These are phyloP conservation scores for Zarea fungicola DNA, from an alignment of 2,329 filamentous ascomycete genomes.

Conservation along the genomic window DNA sequence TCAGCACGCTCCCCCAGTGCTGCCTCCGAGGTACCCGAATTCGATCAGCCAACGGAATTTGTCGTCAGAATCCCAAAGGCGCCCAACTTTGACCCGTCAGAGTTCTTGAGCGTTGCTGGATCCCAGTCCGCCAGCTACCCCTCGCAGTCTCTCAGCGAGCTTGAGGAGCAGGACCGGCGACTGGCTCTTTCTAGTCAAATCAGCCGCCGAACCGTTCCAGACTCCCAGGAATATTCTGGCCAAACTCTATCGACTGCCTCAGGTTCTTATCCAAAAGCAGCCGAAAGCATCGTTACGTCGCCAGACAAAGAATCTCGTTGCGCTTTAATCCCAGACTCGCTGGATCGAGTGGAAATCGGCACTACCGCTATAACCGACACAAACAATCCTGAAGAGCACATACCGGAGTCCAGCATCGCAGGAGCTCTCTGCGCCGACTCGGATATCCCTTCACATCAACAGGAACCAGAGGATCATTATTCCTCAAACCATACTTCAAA, in stretches of 20 bases:
- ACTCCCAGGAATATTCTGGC: constrained; percentile 37
- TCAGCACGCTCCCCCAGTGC: constrained; percentile 23
- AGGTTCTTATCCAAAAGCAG: constrained; percentile 2
- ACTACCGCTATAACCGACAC: background rate
- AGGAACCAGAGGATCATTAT: background rate
- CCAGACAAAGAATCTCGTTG: background rate
- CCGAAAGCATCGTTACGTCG: constrained; percentile 8
- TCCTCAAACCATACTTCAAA: background rate
- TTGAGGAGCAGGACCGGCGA: constrained; percentile 30
- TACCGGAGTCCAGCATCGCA: constrained; percentile 1
- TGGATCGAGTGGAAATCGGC: constrained; percentile 7
- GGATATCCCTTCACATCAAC: constrained; percentile 3
- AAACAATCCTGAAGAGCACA: background rate
- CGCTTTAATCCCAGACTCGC: constrained; percentile 16
- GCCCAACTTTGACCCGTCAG: constrained; percentile 28
- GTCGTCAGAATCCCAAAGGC: constrained; percentile 27
- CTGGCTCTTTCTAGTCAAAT: constrained; percentile 25
- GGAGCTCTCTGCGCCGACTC: background rate
- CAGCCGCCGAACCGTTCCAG: constrained; percentile 36
- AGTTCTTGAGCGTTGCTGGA: constrained; percentile 29
- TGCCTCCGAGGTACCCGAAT: constrained; percentile 17
- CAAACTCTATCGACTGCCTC: constrained; percentile 19
- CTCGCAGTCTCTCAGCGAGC: constrained; percentile 29
- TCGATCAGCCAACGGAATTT: constrained; percentile 17
- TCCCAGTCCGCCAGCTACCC: constrained; percentile 25